A percentile compares a stretch with the other conserved stretches of the same genome.
Evolutionary conservation across 176 grass and related monocot genomes (phyloP).

Genomic region (Oryza officinalis): DNA sequence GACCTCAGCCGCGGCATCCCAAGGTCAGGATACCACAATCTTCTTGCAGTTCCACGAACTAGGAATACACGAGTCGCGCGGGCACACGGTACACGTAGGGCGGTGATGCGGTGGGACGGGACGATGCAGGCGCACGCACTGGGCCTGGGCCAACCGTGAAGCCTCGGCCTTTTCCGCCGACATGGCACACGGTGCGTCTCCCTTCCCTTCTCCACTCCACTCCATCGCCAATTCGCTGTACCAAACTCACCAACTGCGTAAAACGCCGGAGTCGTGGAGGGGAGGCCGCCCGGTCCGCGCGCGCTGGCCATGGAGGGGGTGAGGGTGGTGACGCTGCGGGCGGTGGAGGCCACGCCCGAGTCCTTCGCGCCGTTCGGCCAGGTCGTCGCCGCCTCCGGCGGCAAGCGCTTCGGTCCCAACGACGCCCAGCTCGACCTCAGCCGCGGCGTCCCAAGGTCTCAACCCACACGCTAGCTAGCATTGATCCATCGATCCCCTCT

Average conservation of each 20-base stretch:
- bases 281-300: no score
- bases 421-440: slow-evolving; percentile 97
- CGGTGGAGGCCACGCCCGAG: slow-evolving; percentile 75
- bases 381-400: slow-evolving; percentile 62
- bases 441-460: slow-evolving; percentile 70
- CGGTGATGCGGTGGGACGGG: no score
- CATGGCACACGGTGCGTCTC: slow-evolving; percentile 15
- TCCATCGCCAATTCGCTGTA: background rate
- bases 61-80: no score
- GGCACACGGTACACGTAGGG: no score
- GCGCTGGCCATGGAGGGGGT: background rate
- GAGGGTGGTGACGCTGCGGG: slow-evolving; percentile 58
- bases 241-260: background rate
- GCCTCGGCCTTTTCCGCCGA: slow-evolving; percentile 8
- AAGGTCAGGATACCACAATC: slow-evolving; percentile 32
- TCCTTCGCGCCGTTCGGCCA: slow-evolving; percentile 90
- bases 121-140: slow-evolving; percentile 12
- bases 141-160: slow-evolving; percentile 36
- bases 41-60: background rate
- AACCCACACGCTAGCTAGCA: background rate
- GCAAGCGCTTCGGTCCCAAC: slow-evolving; percentile 67
- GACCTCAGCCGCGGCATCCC: slow-evolving; percentile 88
- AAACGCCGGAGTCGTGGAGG: background rate
- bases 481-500: background rate
- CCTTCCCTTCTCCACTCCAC: background rate